Percentiles rank a stretch among this genome's conserved stretches.
These are phyloP conservation scores for Colletotrichum orchidophilum DNA, from an alignment of 2,329 filamentous ascomycete species.

Conservation along the genomic window DNA sequence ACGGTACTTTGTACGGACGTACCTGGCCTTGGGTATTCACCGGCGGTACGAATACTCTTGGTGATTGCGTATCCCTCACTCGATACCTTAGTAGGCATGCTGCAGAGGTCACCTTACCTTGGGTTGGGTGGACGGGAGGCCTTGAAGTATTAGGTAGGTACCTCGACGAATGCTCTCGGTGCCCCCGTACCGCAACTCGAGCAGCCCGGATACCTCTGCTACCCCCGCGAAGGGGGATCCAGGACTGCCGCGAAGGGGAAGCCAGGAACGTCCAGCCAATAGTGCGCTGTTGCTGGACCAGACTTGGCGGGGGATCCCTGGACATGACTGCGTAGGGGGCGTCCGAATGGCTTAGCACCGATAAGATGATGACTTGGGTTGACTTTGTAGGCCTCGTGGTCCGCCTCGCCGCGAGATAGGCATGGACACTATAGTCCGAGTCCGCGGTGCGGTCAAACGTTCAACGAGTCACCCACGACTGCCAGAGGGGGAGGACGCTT, in stretches of 20 bases:
- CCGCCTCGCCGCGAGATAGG: slow-evolving; percentile 12
- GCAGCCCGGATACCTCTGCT: neutral
- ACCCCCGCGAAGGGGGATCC: neutral
- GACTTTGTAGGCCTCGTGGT: slow-evolving; percentile 12
- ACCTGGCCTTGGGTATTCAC: neutral
- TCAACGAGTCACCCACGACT: neutral
- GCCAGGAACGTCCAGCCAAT: slow-evolving; percentile 11
- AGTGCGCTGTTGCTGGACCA: neutral
- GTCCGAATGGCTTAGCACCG: slow-evolving; percentile 8
- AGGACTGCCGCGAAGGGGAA: slow-evolving; percentile 6
- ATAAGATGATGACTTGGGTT: slow-evolving; percentile 1
- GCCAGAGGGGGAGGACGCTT: neutral
- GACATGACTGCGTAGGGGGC: slow-evolving; percentile 7
- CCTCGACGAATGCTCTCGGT: neutral
- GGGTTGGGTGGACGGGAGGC: neutral
- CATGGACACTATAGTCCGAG: slow-evolving; percentile 24
- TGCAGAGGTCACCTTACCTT: neutral
- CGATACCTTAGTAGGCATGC: neutral
- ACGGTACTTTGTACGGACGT: too few species aligned
- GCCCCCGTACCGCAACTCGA: neutral
- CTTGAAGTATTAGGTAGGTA: neutral
- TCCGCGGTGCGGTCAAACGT: slow-evolving; percentile 13
- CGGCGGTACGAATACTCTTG: neutral
- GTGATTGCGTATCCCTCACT: neutral
- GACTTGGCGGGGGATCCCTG: slow-evolving; percentile 5